phyloP scores from a whole-genome alignment of 2,329 filamentous ascomycete species.

The Ophiostoma quercus region DNA sequence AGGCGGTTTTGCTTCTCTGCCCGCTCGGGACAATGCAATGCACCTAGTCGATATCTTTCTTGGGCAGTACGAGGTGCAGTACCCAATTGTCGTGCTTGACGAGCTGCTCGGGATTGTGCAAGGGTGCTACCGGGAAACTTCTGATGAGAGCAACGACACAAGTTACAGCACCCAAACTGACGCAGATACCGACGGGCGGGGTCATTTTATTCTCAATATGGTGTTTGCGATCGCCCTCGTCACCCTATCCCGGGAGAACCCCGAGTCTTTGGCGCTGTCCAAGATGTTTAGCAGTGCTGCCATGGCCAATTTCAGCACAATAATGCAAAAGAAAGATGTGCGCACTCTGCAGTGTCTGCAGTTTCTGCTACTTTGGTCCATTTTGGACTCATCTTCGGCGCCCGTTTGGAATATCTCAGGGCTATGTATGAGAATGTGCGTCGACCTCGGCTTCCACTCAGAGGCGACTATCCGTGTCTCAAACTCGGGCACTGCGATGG shows the following conservation, averaged over 20 bases:
- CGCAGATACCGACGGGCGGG: constrained; percentile 21
- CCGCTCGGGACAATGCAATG: constrained; percentile 26
- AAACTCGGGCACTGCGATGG: background rate
- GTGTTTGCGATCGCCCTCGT: constrained; percentile 27
- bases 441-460: constrained; percentile 29
- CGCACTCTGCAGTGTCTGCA: constrained; percentile 29
- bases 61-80: constrained; percentile 29
- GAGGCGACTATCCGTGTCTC: constrained; percentile 26
- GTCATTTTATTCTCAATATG: constrained; percentile 29
- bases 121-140: constrained; percentile 13
- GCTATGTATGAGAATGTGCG: constrained; percentile 30
- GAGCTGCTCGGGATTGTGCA: constrained; percentile 23
- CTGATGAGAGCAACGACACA: too few relatives aligned
- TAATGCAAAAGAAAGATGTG: constrained; percentile 28
- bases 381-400: constrained; percentile 27
- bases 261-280: constrained; percentile 26
- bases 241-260: constrained; percentile 27
- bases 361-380: constrained; percentile 28
- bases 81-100: constrained; percentile 28
- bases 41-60: constrained; percentile 29
- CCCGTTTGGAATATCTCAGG: constrained; percentile 30
- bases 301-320: constrained; percentile 26
- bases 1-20: constrained; percentile 16
- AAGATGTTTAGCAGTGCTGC: constrained; percentile 27
- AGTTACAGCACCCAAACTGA: background rate